phyloP scores from a whole-genome alignment of 2,329 filamentous ascomycete genomes.

The Colletotrichum sp. region DNA sequence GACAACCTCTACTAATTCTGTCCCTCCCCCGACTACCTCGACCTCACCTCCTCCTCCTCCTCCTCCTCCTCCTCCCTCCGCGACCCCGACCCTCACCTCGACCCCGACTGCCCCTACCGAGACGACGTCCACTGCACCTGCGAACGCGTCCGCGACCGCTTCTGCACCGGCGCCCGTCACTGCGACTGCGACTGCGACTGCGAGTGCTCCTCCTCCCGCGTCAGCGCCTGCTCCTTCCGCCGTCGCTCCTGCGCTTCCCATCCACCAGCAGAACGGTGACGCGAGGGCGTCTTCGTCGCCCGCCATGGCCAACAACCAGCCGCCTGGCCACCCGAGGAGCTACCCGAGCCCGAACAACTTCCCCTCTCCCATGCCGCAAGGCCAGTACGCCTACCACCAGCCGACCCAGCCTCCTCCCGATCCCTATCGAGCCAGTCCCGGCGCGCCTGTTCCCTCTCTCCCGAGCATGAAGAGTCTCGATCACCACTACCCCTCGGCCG shows the following conservation, averaged over 20 bases:
- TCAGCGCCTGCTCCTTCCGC: background rate
- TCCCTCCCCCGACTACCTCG: constrained; percentile 8
- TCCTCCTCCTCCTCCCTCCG: background rate
- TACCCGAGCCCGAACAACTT: constrained; percentile 22
- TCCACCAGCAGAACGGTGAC: constrained; percentile 22
- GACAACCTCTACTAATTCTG: constrained; percentile 19
- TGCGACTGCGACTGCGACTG: background rate
- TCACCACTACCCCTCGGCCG: constrained; percentile 30
- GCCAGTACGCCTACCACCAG: constrained; percentile 23
- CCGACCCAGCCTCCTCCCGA: constrained; percentile 31
- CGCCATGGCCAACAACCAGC: constrained; percentile 24
- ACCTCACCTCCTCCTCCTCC: constrained; percentile 5
- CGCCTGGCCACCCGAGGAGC: constrained; percentile 19
- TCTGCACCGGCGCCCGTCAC: background rate
- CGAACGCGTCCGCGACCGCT: background rate
- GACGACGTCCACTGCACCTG: background rate
- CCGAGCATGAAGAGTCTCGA: constrained; percentile 49
- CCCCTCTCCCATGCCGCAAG: constrained; percentile 7
- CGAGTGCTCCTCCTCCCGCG: background rate
- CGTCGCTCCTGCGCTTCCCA: background rate
- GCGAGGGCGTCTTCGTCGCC: constrained; percentile 22
- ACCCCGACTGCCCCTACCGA: constrained; percentile 9
- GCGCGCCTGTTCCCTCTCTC: constrained; percentile 37
- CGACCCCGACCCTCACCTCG: constrained; percentile 6
- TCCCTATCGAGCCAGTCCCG: constrained; percentile 37